Evolutionary conservation across 371 early-diverging fungal species (phyloP), one percentile per base, ranked within the genome.

Genomic region (Mortierella sp.): DNA sequence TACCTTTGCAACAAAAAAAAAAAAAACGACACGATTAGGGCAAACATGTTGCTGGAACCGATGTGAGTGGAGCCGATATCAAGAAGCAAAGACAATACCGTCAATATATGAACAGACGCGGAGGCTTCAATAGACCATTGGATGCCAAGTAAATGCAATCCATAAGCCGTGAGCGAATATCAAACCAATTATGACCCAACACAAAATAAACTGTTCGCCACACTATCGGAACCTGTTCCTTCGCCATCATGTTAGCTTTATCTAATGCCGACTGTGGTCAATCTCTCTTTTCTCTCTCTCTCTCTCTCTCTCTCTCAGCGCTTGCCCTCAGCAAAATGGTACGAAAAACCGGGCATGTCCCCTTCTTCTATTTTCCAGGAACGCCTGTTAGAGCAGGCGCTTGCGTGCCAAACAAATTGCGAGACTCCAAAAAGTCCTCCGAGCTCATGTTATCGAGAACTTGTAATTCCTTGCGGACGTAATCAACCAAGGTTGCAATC

Each of bases 101-200:
- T 16, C 97, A 97, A 79, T 97, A 95, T 80, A 97, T 97, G 97
- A 97, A 97, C 78, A 84, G 97, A 45, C 86, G 91, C 46, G 93
- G 96, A 41, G 96, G 96, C n/a, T 95, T 95, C 78, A 96, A 96
- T 50, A 24, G 51, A 18, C 51, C 51, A 14, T 27, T 50, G 28
- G 51, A 54, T 23, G 67, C 58, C n/a, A 54, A 59, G 19, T 61
- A 54, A 38, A 51, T n/a, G n/a, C n/a, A 45, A 39, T 14, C 39
- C 39, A 39, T 14, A 7, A n/a, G n/a, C n/a, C n/a, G n/a, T n/a
- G n/a, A n/a, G n/a, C n/a, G n/a, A n/a, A n/a, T n/a, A n/a, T n/a
- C n/a, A n/a, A n/a, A n/a, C n/a, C n/a, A n/a, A n/a, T n/a, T n/a
- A n/a, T n/a, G n/a, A n/a, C n/a, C n/a, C n/a, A n/a, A n/a, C n/a